Conservation (phyloP, 768 basidiomycete species). For the Boletus pseudo-olivaceus region DNA sequence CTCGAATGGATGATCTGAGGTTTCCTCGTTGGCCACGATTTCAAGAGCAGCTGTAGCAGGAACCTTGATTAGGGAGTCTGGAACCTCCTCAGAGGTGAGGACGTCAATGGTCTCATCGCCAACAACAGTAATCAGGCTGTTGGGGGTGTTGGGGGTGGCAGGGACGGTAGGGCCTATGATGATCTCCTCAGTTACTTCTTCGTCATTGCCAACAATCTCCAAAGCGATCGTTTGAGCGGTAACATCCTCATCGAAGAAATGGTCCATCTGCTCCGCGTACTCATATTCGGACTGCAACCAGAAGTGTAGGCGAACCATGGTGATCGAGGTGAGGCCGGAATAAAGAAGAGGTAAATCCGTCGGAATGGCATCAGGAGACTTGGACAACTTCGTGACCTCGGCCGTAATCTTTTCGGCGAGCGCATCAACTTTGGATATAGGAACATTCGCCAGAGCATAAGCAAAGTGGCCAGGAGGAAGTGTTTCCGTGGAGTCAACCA, state of each 20-base stretch:
- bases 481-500: conserved; percentile 6
- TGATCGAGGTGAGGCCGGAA: conserved; percentile 30
- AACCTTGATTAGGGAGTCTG: conserved; percentile 3
- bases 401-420: conserved; percentile 34
- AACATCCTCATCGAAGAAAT: conserved; percentile 30
- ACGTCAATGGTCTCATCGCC: conserved; percentile 15
- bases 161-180: conserved; percentile 1
- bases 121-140: conserved; percentile 19
- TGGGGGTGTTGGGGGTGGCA: background rate
- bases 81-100: background rate
- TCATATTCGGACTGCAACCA: conserved; percentile 35
- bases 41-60: background rate
- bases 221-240: conserved; percentile 28
- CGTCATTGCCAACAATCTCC: conserved; percentile 27
- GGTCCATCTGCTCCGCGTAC: conserved; percentile 25
- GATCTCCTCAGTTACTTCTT: conserved; percentile 9
- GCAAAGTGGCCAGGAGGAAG: conserved; percentile 5
- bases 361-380: conserved; percentile 23
- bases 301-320: conserved; percentile 29
- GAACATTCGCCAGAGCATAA: conserved; percentile 5
- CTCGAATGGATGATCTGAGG: background rate
- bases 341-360: conserved; percentile 32
- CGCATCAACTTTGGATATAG: conserved; percentile 18
- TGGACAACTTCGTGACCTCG: conserved; percentile 29
- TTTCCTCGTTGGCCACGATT: background rate